A percentile compares a stretch with the other conserved stretches of the same genome.
These are phyloP conservation scores for Eutrema heterophyllum DNA, from an alignment of 345 rosid genomes.

Conservation along the genomic window DNA sequence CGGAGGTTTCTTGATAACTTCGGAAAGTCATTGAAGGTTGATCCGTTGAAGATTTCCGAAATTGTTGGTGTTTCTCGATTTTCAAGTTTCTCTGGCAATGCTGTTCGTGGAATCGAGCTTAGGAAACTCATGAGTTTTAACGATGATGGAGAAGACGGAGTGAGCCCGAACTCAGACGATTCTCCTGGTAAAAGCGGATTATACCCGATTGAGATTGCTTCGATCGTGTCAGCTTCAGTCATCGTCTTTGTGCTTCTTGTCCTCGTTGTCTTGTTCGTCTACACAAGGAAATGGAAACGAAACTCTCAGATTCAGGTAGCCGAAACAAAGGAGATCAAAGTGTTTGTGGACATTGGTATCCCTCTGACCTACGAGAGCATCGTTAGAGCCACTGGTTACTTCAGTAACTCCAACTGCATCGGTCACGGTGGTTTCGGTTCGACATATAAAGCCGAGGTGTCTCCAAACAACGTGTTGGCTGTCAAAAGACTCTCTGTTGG, in stretches of 20 bases:
- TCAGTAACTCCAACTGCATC: constrained; percentile 47
- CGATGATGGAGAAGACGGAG: not conserved
- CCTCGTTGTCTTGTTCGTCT: constrained; percentile 42
- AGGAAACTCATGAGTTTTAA: constrained; percentile 23
- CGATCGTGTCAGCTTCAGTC: constrained; percentile 54
- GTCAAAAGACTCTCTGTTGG: constrained; percentile 57
- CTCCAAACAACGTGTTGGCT: constrained; percentile 41
- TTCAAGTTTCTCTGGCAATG: constrained; percentile 9
- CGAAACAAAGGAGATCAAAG: constrained; percentile 39
- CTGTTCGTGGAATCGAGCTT: constrained; percentile 30
- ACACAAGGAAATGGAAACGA: constrained; percentile 38
- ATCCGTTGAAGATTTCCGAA: constrained; percentile 20
- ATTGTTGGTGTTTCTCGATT: not conserved
- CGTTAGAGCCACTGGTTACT: constrained; percentile 53
- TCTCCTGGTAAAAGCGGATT: constrained; percentile 19
- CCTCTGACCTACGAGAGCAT: constrained; percentile 47
- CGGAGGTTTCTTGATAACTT: constrained; percentile 30
- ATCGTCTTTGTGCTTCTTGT: constrained; percentile 52
- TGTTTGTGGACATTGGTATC: constrained; percentile 40
- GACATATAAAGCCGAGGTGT: constrained; percentile 50
- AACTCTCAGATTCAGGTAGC: constrained; percentile 35
- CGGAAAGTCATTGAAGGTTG: constrained; percentile 20
- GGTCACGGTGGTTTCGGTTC: constrained; percentile 69
- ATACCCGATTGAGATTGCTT: constrained; percentile 55
- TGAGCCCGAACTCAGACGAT: not conserved